Conservation (phyloP, 1,139 yeast genomes). For the Meyerozyma carpophila region DNA sequence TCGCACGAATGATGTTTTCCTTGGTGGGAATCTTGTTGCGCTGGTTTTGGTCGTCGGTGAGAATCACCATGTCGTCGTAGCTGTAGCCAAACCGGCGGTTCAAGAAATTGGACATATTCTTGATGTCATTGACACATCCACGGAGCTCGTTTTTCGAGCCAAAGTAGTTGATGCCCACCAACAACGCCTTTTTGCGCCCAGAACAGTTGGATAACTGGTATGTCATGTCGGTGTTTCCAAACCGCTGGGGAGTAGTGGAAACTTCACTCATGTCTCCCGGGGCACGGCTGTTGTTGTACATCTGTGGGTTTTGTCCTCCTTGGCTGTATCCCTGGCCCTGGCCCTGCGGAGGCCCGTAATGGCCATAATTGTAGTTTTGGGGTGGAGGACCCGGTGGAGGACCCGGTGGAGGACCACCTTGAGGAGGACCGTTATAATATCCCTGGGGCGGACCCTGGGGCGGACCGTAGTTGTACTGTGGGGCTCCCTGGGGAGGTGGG, state of each 20-base stretch:
- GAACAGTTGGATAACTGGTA: conserved; percentile 73
- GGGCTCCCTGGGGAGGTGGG: conserved; percentile 6
- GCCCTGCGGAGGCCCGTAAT: conserved; percentile 12
- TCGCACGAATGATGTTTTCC: conserved; percentile 75
- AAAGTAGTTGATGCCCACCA: conserved; percentile 83
- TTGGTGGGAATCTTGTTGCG: conserved; percentile 67
- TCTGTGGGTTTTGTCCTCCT: conserved; percentile 14
- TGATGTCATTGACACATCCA: conserved; percentile 85
- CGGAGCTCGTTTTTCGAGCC: conserved; percentile 66
- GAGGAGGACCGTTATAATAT: conserved; percentile 8
- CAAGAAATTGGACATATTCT: conserved; percentile 55
- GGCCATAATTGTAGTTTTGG: conserved; percentile 4
- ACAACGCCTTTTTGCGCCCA: conserved; percentile 74
- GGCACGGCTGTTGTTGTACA: conserved; percentile 10
- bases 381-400: conserved; percentile 11
- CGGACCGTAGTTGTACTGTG: conserved; percentile 8
- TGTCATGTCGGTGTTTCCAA: conserved; percentile 27
- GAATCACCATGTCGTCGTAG: conserved; percentile 74
- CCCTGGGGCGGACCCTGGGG: conserved; percentile 6
- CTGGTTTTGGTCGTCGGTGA: conserved; percentile 71
- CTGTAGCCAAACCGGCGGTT: conserved; percentile 59
- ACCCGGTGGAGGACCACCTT: conserved; percentile 10
- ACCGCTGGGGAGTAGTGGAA: conserved; percentile 29
- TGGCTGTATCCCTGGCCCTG: conserved; percentile 15
- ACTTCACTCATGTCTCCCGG: conserved; percentile 11